Evolutionary conservation across 768 basidiomycete species (phyloP).

Genomic region (Cytidiella melzeri): DNA sequence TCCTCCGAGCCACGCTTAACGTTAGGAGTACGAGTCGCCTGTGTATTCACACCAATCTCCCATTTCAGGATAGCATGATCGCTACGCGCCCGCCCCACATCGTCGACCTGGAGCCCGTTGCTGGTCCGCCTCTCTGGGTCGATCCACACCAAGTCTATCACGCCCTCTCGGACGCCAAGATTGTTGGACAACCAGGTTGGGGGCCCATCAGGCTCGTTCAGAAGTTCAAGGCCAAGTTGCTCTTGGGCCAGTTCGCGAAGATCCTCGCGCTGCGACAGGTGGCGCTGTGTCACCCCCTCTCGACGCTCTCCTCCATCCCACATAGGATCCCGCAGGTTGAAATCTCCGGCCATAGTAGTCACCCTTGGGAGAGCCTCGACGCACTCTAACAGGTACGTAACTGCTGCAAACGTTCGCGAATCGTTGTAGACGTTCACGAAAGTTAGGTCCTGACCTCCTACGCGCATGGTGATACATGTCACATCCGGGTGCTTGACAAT

Average conservation of each 20-base stretch:
- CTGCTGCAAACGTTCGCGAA: neutral
- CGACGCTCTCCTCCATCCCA: slow-evolving; percentile 5
- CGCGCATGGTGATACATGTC: neutral
- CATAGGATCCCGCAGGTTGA: slow-evolving; percentile 8
- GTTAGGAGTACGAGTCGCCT: neutral
- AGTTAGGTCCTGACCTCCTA: neutral
- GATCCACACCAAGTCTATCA: slow-evolving; percentile 7
- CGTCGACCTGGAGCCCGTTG: neutral
- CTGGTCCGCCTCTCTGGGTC: neutral
- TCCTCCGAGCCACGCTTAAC: no score
- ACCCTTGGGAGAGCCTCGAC: slow-evolving; percentile 1
- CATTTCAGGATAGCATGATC: no score
- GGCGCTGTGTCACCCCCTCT: neutral
- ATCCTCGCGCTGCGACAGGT: no score
- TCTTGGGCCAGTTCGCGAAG: slow-evolving; percentile 1
- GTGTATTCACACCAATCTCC: neutral
- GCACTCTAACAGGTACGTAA: neutral
- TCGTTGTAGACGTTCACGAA: slow-evolving; percentile 11
- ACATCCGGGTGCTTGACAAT: slow-evolving; percentile 3
- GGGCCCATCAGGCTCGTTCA: slow-evolving; percentile 3
- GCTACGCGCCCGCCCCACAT: neutral
- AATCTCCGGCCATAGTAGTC: no score
- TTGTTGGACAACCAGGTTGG: slow-evolving; percentile 7
- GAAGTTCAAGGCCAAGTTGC: slow-evolving; percentile 1
- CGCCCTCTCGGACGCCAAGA: neutral